A percentile compares a stretch with the other conserved stretches of the same genome.
phyloP scores from a whole-genome alignment of 495 filamentous ascomycete genomes.

The Friedmanniomyces simplex region DNA sequence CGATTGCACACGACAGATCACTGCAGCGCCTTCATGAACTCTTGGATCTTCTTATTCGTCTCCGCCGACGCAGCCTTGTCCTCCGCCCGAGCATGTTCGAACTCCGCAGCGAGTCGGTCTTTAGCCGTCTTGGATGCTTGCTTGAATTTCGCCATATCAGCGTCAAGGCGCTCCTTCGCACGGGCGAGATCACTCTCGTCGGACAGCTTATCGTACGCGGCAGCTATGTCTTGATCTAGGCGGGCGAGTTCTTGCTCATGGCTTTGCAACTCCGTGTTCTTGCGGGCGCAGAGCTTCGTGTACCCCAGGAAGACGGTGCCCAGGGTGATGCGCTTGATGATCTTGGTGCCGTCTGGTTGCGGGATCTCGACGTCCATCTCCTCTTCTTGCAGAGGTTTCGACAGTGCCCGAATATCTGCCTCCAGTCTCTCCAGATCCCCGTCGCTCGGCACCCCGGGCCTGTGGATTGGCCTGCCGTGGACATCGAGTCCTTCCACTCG shows the following conservation, averaged over 20 bases:
- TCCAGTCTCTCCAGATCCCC: constrained; percentile 1
- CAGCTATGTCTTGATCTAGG: background rate
- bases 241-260: background rate
- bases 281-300: background rate
- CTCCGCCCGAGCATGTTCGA: background rate
- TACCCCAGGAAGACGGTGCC: background rate
- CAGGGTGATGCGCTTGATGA: background rate
- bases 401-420: background rate
- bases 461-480: background rate
- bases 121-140: background rate
- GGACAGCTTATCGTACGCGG: background rate
- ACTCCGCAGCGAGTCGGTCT: background rate
- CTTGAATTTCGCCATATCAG: background rate
- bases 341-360: background rate
- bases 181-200: background rate
- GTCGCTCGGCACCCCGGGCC: background rate
- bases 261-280: background rate
- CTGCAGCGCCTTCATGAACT: background rate
- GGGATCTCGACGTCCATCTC: background rate
- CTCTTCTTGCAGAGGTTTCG: constrained; percentile 5
- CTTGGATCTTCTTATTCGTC: background rate
- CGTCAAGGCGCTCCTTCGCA: background rate
- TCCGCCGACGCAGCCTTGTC: background rate
- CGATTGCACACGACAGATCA: background rate
- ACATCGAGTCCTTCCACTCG: constrained; percentile 4